Base-by-base conservation (phyloP, 305 asterid species). In the Fraxinus nigra region DNA sequence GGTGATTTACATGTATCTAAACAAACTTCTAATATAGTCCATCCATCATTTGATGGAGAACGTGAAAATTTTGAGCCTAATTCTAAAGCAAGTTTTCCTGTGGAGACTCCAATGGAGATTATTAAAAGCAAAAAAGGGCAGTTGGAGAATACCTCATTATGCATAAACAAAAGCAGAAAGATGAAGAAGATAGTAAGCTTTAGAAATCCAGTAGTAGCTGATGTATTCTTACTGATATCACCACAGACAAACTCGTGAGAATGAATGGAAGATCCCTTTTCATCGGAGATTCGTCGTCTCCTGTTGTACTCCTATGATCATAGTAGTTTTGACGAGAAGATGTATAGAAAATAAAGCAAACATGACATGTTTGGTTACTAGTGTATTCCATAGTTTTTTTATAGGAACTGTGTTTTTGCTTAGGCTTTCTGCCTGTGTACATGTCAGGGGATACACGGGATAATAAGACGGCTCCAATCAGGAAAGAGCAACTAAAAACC, bases 111-210 rank as follows among this genome's bases (percentile, higher is more conserved):
- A 0, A 59, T 20, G 72, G 61, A 69, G 78, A 7, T 11, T 38
- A 78, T 20, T 40, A 77, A 73, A 35, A 79, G 24, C 32, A 38
- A 65, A 18, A 33, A 46, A 11, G 75, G 30, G 69, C 76, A 69
- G 75, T 20, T n/a, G 77, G 85, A 51, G 69, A 82, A 75, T 74
- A 72, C 79, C 37, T 75, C 87, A 22, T 78, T 72, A 0, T 34
- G 79, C 34, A 65, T 16, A 70, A 56, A 46, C 46, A 78, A 69
- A 40, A 82, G 79, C 20, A 81, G 79, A 46, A 82, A 85, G 75
- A 37, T 70, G 32, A 90, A 87, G 91, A 88, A 88, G 79, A 88
- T 40, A 75, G 93, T 86, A 67, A 87, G 89, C 20, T 91, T 88
- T n/a, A 87, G 85, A 77, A 73, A 81, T 40, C 93, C 91, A 37